Conservation (phyloP, 768 basidiomycete species). For the Amanita molliuscula region DNA sequence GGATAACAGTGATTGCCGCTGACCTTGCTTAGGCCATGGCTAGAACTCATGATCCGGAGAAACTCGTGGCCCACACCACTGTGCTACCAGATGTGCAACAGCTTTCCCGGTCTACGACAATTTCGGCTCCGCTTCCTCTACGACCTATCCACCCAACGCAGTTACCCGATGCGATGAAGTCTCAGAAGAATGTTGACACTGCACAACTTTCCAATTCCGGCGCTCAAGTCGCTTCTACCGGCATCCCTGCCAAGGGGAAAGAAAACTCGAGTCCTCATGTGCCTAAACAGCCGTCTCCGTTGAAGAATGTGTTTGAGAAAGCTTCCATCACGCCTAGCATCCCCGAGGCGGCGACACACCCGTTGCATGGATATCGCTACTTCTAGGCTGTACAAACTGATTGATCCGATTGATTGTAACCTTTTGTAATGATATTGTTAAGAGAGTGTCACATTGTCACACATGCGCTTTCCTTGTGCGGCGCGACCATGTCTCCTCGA, state of each 20-base stretch:
- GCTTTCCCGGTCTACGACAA: background rate
- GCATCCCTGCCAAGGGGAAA: background rate
- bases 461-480: background rate
- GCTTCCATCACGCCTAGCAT: background rate
- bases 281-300: background rate
- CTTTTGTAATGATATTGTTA: background rate
- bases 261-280: background rate
- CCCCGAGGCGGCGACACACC: background rate
- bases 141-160: background rate
- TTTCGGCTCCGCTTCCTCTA: background rate
- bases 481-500: conserved; percentile 18
- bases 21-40: background rate
- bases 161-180: background rate
- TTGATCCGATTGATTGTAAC: background rate
- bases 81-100: background rate
- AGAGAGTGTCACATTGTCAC: conserved; percentile 5
- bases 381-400: no score
- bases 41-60: background rate
- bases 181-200: background rate
- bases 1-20: background rate
- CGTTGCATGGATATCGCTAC: conserved; percentile 5
- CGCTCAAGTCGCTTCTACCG: background rate
- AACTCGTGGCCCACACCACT: background rate
- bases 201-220: background rate
- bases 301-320: conserved; percentile 2